phyloP scores from a whole-genome alignment of 1,139 yeast genomes.

The Protomyces arabidopsidicola region DNA sequence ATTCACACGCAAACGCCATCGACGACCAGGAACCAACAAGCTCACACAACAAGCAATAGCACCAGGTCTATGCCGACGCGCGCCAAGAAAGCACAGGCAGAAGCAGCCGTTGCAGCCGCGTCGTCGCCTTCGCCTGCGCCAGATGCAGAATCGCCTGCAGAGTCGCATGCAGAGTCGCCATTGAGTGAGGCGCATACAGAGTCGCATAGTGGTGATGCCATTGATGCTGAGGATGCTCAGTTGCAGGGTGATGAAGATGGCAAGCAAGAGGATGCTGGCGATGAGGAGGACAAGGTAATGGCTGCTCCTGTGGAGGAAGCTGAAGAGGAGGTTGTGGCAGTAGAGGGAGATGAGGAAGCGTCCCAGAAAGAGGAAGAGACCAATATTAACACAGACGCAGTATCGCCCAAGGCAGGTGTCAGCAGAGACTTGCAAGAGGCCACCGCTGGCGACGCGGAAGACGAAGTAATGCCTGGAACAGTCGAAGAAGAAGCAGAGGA shows the following conservation, averaged over 20 bases:
- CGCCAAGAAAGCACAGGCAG: neutral
- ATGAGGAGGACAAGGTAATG: neutral
- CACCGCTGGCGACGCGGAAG: neutral
- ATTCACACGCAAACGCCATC: too few species aligned
- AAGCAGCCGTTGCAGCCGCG: neutral
- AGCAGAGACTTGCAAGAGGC: neutral
- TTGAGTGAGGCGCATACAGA: conserved; percentile 2
- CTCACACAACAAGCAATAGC: too few species aligned
- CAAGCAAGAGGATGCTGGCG: neutral
- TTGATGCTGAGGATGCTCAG: neutral
- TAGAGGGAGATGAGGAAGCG: neutral
- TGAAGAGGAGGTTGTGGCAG: neutral
- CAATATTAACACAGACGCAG: neutral
- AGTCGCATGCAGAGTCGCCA: neutral
- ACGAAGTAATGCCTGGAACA: neutral
- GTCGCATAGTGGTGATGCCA: neutral
- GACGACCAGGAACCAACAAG: too few species aligned
- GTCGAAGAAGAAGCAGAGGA: neutral
- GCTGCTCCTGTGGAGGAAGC: neutral
- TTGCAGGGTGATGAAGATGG: neutral
- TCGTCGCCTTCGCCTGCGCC: neutral
- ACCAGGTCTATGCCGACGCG: conserved; percentile 2
- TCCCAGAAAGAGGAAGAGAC: neutral
- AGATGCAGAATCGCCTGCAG: neutral
- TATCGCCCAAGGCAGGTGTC: neutral